phyloP scores from a whole-genome alignment of 75 land plant species.

The Sequoia sempervirens region DNA sequence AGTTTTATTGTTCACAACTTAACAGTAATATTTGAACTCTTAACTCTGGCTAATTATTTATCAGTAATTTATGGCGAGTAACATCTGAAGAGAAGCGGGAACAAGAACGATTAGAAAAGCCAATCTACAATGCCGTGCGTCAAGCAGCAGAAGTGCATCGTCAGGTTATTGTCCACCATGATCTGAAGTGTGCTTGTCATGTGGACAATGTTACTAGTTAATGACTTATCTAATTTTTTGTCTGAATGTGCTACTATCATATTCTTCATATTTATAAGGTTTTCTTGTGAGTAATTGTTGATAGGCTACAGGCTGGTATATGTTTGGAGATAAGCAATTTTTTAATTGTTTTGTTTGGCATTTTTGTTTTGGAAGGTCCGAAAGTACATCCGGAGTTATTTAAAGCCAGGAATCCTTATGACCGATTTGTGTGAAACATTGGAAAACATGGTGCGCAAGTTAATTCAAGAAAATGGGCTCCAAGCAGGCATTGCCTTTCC shows the following conservation, averaged over 20 bases:
- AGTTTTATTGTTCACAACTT: not conserved
- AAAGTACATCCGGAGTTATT: slow-evolving; percentile 76
- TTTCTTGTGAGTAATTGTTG: not conserved
- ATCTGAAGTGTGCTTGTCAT: not conserved
- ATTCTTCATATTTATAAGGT: not conserved
- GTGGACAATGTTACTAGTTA: not conserved
- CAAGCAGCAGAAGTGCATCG: slow-evolving; percentile 99
- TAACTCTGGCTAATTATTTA: not conserved
- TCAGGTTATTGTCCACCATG: slow-evolving; percentile 49
- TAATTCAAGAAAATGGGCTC: slow-evolving; percentile 89
- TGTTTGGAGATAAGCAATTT: not conserved
- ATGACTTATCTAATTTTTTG: not conserved
- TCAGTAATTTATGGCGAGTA: slow-evolving; percentile 89
- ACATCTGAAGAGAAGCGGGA: slow-evolving; percentile 97
- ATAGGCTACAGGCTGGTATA: not conserved
- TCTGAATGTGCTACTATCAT: not conserved
- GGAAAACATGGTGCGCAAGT: slow-evolving; percentile 91
- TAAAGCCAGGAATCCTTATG: slow-evolving; percentile 92
- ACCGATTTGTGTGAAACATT: slow-evolving; percentile 91
- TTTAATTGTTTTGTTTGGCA: not conserved
- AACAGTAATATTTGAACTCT: not conserved
- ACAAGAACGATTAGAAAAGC: slow-evolving; percentile 87
- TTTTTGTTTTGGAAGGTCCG: slow-evolving; percentile 55
- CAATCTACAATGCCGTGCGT: slow-evolving; percentile 87
- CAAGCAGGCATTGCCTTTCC: slow-evolving; percentile 99